A percentile compares a stretch with the other conserved stretches of the same genome.
phyloP scores from a whole-genome alignment of 441 rosid species.

The Monsonia emarginata region DNA sequence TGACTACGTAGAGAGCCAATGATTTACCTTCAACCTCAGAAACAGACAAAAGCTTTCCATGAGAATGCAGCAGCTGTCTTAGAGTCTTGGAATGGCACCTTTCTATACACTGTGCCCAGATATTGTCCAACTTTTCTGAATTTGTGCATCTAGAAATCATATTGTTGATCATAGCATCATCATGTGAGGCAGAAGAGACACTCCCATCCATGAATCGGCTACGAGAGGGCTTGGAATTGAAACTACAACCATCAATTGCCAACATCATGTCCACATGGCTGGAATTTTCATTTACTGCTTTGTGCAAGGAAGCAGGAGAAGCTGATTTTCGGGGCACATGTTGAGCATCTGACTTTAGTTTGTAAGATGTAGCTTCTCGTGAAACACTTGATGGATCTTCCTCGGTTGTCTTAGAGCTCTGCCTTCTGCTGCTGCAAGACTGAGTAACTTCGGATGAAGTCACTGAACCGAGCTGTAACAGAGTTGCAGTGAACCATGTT shows the following conservation, averaged over 20 bases:
- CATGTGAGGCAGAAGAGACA: slow-evolving; percentile 32
- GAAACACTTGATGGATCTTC: slow-evolving; percentile 71
- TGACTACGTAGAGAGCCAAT: slow-evolving; percentile 5
- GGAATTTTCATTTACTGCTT: slow-evolving; percentile 34
- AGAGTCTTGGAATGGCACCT: slow-evolving; percentile 87
- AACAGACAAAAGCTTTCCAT: slow-evolving; percentile 75
- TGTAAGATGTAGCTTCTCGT: slow-evolving; percentile 46
- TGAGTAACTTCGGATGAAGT: slow-evolving; percentile 66
- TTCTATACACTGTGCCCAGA: slow-evolving; percentile 77
- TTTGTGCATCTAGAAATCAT: slow-evolving; percentile 37
- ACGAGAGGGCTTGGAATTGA: slow-evolving; percentile 33
- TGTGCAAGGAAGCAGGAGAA: slow-evolving; percentile 48
- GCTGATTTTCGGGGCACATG: slow-evolving; percentile 33
- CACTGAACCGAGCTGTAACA: slow-evolving; percentile 82
- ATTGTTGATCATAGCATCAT: slow-evolving; percentile 32
- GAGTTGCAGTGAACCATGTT: slow-evolving; percentile 93
- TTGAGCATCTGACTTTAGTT: slow-evolving; percentile 46
- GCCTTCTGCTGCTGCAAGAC: slow-evolving; percentile 72
- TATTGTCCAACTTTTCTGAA: slow-evolving; percentile 50
- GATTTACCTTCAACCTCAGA: slow-evolving; percentile 69
- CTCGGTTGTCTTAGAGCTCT: slow-evolving; percentile 70
- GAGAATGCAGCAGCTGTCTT: slow-evolving; percentile 59
- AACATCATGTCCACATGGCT: slow-evolving; percentile 15
- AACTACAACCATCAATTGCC: slow-evolving; percentile 27
- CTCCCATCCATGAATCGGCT: slow-evolving; percentile 28